Conservation (phyloP, 495 filamentous ascomycete genomes). For the Pseudomonodictys pantanalensis region DNA sequence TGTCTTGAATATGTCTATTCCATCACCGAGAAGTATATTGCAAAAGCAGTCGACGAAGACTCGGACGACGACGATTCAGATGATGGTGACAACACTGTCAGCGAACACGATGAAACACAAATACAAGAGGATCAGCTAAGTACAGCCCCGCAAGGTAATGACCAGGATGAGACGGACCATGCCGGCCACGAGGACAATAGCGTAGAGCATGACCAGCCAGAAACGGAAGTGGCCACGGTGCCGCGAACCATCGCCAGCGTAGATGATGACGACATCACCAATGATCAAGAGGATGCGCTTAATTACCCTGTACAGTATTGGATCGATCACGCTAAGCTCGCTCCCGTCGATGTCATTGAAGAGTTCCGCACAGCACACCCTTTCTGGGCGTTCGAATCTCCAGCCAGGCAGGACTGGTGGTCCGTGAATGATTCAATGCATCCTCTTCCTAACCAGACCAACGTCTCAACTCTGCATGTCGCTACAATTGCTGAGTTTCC, state of each 20-base stretch:
- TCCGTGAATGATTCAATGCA: neutral
- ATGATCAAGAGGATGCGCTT: neutral
- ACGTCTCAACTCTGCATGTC: conserved; percentile 12
- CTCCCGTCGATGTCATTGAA: conserved; percentile 13
- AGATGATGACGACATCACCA: neutral
- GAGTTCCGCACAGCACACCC: conserved; percentile 1
- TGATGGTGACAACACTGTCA: neutral
- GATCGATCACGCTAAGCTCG: conserved; percentile 21
- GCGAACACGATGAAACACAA: neutral
- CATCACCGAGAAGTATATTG: conserved; percentile 4
- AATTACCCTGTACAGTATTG: conserved; percentile 19
- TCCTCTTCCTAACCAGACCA: neutral
- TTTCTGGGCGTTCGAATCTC: conserved; percentile 10
- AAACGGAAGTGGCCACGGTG: neutral
- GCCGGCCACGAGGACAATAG: neutral
- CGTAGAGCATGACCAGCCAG: neutral
- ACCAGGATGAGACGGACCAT: neutral
- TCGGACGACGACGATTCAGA: neutral
- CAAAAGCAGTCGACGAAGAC: neutral
- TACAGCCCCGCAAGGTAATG: neutral
- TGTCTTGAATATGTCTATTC: conserved; percentile 14
- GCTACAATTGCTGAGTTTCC: conserved; percentile 5
- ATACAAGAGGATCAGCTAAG: neutral
- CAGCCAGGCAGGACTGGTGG: conserved; percentile 15
- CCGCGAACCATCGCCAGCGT: neutral